phyloP scores from a whole-genome alignment of 83 land plant species.

The Picea abies region DNA sequence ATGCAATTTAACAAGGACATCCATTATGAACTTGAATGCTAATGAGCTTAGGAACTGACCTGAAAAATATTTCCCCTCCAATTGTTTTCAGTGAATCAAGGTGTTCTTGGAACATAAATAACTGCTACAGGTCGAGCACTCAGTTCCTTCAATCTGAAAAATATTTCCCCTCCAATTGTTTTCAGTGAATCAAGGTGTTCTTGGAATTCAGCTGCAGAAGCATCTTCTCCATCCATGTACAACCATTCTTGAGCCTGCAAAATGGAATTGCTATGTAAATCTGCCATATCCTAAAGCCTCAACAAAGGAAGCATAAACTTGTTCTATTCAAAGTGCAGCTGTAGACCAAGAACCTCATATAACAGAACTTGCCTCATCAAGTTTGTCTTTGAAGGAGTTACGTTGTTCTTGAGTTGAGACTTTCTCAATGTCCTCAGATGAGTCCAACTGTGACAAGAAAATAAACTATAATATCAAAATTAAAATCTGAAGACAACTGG shows the following conservation, averaged over 20 bases:
- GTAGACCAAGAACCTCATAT: not conserved
- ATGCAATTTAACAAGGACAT: not conserved
- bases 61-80: conserved; percentile 88
- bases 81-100: conserved; percentile 63
- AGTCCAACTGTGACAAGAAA: conserved; percentile 59
- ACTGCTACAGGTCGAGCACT: too few species aligned
- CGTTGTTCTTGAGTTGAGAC: conserved; percentile 69
- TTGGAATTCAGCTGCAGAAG: conserved; percentile 71
- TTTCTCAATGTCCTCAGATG: conserved; percentile 55
- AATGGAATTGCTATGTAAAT: not conserved
- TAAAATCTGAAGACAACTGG: not conserved
- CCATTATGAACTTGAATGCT: not conserved
- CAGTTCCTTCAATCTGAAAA: conserved; percentile 29
- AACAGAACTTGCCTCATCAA: conserved; percentile 62
- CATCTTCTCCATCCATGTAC: conserved; percentile 94
- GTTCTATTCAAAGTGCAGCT: not conserved
- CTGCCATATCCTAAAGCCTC: not conserved
- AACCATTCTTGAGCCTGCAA: conserved; percentile 93
- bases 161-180: conserved; percentile 81
- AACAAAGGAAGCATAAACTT: not conserved
- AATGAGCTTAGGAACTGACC: conserved; percentile 32
- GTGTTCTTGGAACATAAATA: too few species aligned
- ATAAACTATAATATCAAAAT: not conserved
- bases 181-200: conserved; percentile 65
- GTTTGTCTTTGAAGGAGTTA: conserved; percentile 61